A percentile compares a stretch with the other conserved stretches of the same genome.
Evolutionary conservation across 2,329 filamentous ascomycete species (phyloP).

Genomic region (Cryphonectria carpinicola): DNA sequence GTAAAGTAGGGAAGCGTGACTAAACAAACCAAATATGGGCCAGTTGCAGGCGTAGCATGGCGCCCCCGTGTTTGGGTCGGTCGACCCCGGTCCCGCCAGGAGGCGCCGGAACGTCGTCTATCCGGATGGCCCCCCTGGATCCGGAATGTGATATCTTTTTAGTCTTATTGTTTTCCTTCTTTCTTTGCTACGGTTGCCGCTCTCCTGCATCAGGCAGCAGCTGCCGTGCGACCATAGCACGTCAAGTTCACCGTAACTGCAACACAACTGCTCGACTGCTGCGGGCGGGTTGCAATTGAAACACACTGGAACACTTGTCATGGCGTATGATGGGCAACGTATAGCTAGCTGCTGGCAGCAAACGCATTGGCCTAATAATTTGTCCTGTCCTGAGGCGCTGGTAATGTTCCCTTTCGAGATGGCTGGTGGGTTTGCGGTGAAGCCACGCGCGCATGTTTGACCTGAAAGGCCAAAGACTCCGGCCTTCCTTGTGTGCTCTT

Average conservation of each 20-base stretch:
- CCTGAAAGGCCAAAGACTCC: background rate
- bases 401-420: background rate
- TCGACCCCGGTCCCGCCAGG: slow-evolving; percentile 7
- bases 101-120: slow-evolving; percentile 23
- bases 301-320: background rate
- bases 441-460: background rate
- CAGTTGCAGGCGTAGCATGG: background rate
- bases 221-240: background rate
- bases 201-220: background rate
- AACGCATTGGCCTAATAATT: background rate
- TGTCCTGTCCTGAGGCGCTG: background rate
- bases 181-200: background rate
- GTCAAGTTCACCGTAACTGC: background rate
- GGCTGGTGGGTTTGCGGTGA: background rate
- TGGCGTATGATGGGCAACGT: background rate
- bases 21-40: slow-evolving; percentile 7
- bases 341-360: background rate
- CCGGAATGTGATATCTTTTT: background rate
- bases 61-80: background rate
- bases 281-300: background rate
- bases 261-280: background rate
- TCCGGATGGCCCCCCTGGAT: slow-evolving; percentile 18
- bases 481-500: background rate
- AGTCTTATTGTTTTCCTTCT: background rate
- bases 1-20: background rate